phyloP scores from a whole-genome alignment of 495 filamentous ascomycete genomes.

The Aspergillus olivimuriae region DNA sequence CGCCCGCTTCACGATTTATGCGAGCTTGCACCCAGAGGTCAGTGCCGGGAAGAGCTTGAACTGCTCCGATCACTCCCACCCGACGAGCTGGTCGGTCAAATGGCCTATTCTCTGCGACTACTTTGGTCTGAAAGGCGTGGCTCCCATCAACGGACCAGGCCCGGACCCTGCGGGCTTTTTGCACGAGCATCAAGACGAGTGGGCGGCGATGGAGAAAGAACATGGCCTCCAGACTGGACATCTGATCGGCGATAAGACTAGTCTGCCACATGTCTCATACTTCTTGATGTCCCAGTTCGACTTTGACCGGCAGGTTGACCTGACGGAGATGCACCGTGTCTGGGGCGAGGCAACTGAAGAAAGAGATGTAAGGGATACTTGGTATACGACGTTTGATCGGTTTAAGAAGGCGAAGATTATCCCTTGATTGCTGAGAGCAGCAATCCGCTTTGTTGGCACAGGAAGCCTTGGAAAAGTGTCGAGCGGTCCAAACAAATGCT shows the following conservation, averaged over 20 bases:
- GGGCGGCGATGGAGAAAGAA: conserved; percentile 6
- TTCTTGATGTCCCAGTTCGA: conserved; percentile 5
- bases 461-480: no score
- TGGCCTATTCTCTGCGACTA: not conserved
- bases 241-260: not conserved
- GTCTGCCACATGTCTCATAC: not conserved
- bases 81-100: not conserved
- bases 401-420: conserved; percentile 5
- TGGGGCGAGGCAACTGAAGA: conserved; percentile 8
- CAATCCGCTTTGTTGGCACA: no score
- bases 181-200: conserved; percentile 2
- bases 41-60: not conserved
- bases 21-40: not conserved
- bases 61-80: not conserved
- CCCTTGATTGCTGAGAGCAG: no score
- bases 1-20: not conserved
- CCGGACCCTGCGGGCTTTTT: not conserved
- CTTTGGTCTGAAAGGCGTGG: not conserved
- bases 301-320: conserved; percentile 8
- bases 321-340: conserved; percentile 7
- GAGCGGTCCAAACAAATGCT: no score
- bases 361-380: not conserved
- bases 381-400: conserved; percentile 6
- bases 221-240: conserved; percentile 1
- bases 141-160: not conserved